These are phyloP conservation scores for Clitopilus passeckerianus DNA, from an alignment of 768 basidiomycete species.

Conservation along the genomic window DNA sequence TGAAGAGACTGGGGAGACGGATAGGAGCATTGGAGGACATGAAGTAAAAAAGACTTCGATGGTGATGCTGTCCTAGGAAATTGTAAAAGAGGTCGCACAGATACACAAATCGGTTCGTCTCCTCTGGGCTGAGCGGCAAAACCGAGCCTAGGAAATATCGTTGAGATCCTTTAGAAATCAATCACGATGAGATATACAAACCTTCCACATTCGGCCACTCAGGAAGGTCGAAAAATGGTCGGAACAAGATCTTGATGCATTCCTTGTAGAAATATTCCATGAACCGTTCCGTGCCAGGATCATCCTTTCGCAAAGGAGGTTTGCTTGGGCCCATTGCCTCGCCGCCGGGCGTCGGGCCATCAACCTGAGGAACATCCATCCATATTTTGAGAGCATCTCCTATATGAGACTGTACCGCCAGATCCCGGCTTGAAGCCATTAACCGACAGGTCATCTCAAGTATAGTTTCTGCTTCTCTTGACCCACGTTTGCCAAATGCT, in stretches of 20 bases:
- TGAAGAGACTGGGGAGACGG: slow-evolving; percentile 73
- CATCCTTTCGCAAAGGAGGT: slow-evolving; percentile 61
- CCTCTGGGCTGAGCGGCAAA: slow-evolving; percentile 61
- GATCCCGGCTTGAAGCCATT: slow-evolving; percentile 73
- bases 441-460: slow-evolving; percentile 71
- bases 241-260: slow-evolving; percentile 73
- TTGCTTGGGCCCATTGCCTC: slow-evolving; percentile 17
- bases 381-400: slow-evolving; percentile 82
- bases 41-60: slow-evolving; percentile 88
- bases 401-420: slow-evolving; percentile 87
- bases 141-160: slow-evolving; percentile 35
- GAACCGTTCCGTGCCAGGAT: slow-evolving; percentile 83
- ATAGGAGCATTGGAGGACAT: slow-evolving; percentile 74
- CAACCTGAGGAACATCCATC: slow-evolving; percentile 67
- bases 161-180: too few species aligned
- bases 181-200: slow-evolving; percentile 9
- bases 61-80: slow-evolving; percentile 84
- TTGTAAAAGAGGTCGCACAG: slow-evolving; percentile 89
- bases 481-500: slow-evolving; percentile 47
- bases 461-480: slow-evolving; percentile 68
- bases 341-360: not conserved
- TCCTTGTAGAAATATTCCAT: slow-evolving; percentile 91
- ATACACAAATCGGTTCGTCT: slow-evolving; percentile 80
- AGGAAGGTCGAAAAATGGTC: slow-evolving; percentile 70
- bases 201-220: slow-evolving; percentile 47